These are phyloP conservation scores for Podila horticola DNA, from an alignment of 192 early-diverging fungal species.

Conservation along the genomic window DNA sequence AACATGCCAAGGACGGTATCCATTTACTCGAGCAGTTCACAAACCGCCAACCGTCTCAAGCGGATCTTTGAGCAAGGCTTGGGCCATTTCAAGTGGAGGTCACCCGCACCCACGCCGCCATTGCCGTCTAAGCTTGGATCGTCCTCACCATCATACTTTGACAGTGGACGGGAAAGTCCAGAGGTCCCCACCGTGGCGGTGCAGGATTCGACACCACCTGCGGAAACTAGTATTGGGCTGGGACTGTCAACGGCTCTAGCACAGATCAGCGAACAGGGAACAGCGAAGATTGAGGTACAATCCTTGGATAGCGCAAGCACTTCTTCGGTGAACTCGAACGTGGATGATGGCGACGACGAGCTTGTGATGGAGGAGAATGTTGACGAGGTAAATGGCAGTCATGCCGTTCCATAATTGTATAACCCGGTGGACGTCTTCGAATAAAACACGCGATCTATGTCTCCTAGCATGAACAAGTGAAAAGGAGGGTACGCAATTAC, in stretches of 20 bases:
- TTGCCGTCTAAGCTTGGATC: neutral
- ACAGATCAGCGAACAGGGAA: neutral
- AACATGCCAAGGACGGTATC: conserved; percentile 45
- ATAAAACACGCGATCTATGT: too few relatives aligned
- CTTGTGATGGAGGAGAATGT: neutral
- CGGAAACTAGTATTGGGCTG: neutral
- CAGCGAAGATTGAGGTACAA: neutral
- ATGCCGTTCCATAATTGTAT: too few relatives aligned
- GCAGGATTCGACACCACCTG: neutral
- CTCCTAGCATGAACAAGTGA: too few relatives aligned
- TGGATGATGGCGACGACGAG: neutral
- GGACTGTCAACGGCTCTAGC: neutral
- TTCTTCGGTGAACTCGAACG: neutral
- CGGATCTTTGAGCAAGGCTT: conserved; percentile 45
- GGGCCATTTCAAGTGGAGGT: conserved; percentile 30
- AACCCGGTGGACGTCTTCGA: too few relatives aligned
- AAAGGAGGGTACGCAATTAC: too few relatives aligned
- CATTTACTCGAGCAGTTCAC: conserved; percentile 48
- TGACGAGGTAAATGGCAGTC: too few relatives aligned
- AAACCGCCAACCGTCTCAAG: conserved; percentile 34
- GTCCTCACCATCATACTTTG: neutral
- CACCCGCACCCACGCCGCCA: neutral
- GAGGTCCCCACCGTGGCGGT: neutral
- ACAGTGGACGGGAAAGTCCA: neutral
- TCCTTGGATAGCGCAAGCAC: neutral